These are phyloP conservation scores for Fusarium sambucinum DNA, from an alignment of 2,329 filamentous ascomycete species.

Conservation along the genomic window DNA sequence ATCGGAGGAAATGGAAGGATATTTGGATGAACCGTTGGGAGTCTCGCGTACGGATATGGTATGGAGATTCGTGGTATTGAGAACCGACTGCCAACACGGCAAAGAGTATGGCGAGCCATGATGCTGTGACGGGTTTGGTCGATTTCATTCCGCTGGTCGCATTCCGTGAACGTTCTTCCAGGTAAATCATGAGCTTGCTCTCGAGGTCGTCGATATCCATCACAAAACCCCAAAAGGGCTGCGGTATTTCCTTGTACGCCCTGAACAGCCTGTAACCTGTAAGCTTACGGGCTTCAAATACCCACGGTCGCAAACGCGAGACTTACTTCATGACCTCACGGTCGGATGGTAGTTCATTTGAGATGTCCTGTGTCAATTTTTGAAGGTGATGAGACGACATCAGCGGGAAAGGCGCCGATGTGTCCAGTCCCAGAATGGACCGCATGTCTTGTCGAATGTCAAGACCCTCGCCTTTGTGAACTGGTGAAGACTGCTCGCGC, in stretches of 20 bases:
- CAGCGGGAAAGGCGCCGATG: conserved; percentile 74
- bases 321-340: conserved; percentile 75
- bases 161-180: conserved; percentile 72
- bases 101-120: conserved; percentile 75
- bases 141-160: conserved; percentile 61
- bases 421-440: conserved; percentile 74
- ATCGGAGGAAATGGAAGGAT: conserved; percentile 72
- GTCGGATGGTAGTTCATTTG: conserved; percentile 71
- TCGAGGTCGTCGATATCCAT: conserved; percentile 75
- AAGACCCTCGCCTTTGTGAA: conserved; percentile 63
- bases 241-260: conserved; percentile 75
- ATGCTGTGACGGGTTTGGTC: conserved; percentile 68
- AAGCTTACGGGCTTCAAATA: not conserved
- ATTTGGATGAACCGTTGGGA: conserved; percentile 73
- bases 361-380: conserved; percentile 70
- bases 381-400: conserved; percentile 74
- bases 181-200: conserved; percentile 72
- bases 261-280: conserved; percentile 66
- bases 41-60: conserved; percentile 69
- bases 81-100: conserved; percentile 74
- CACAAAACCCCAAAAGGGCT: conserved; percentile 76
- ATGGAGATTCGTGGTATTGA: conserved; percentile 74
- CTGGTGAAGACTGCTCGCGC: conserved; percentile 69
- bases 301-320: not conserved
- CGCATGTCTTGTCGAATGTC: conserved; percentile 74